Evolutionary conservation across 2,329 filamentous ascomycete species (phyloP).

Genomic region (Chlorencoelia australis): DNA sequence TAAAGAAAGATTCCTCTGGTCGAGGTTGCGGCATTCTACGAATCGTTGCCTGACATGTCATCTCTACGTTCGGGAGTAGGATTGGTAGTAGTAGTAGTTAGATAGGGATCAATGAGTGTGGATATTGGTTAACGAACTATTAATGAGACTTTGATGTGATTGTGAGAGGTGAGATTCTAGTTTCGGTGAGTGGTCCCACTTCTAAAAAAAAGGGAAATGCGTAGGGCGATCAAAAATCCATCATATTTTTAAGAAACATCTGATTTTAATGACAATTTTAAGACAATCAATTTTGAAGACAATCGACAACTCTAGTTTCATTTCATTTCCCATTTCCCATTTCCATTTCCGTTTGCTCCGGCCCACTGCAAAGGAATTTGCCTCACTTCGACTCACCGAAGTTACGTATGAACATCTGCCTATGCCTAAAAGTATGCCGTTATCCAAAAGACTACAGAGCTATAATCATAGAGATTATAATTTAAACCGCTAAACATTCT

Average conservation of each 20-base stretch:
- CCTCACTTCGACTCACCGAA: too few species aligned
- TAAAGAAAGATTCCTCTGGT: conserved; percentile 17
- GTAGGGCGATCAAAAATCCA: not conserved
- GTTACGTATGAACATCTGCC: too few species aligned
- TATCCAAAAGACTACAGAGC: too few species aligned
- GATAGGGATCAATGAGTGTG: conserved; percentile 11
- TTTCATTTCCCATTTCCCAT: too few species aligned
- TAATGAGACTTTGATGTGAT: not conserved
- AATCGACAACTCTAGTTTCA: too few species aligned
- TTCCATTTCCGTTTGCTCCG: too few species aligned
- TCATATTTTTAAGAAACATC: not conserved
- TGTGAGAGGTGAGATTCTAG: not conserved
- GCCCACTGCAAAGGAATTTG: too few species aligned
- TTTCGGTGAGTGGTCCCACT: not conserved
- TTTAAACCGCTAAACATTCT: too few species aligned
- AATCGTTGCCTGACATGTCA: too few species aligned
- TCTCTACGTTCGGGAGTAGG: conserved; percentile 7
- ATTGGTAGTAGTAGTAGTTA: conserved; percentile 14
- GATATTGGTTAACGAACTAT: conserved; percentile 11
- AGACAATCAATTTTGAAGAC: too few species aligned
- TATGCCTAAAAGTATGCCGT: too few species aligned
- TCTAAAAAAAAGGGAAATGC: not conserved
- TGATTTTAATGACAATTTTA: not conserved
- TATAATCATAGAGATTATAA: too few species aligned
- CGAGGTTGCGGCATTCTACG: conserved; percentile 13